A percentile compares a stretch with the other conserved stretches of the same genome.
phyloP scores from a whole-genome alignment of 1,284 basidiomycete species.

The Mixia osmundae region DNA sequence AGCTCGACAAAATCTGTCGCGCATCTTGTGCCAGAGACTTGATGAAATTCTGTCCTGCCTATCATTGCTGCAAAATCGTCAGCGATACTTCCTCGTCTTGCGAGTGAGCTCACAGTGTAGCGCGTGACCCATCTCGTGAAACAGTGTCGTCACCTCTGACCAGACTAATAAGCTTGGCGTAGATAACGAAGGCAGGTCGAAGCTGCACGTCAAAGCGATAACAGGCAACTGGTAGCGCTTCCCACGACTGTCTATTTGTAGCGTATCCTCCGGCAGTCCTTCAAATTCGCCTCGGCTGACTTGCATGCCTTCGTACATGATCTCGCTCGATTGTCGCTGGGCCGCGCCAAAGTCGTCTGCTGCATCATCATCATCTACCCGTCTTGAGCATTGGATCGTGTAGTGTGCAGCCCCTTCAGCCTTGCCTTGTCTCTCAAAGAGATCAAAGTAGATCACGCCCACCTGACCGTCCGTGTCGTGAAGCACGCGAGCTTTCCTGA shows the following conservation, averaged over 20 bases:
- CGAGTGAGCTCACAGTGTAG: constrained; percentile 63
- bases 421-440: constrained; percentile 68
- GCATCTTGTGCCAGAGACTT: constrained; percentile 92
- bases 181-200: constrained; percentile 39
- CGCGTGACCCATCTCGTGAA: constrained; percentile 98
- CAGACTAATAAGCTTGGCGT: constrained; percentile 41
- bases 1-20: constrained; percentile 96
- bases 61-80: constrained; percentile 53
- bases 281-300: constrained; percentile 15
- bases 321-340: constrained; percentile 20
- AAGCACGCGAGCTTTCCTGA: constrained; percentile 76
- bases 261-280: constrained; percentile 8
- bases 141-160: constrained; percentile 84
- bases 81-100: neutral
- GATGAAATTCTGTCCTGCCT: constrained; percentile 89
- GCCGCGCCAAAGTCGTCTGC: constrained; percentile 32
- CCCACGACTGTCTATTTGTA: too few species aligned
- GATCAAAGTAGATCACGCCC: constrained; percentile 83
- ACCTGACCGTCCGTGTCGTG: constrained; percentile 65
- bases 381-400: constrained; percentile 78
- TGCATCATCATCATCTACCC: constrained; percentile 73
- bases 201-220: constrained; percentile 78
- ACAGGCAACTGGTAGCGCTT: constrained; percentile 70
- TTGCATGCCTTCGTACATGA: constrained; percentile 10
- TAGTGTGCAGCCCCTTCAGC: constrained; percentile 85